These are phyloP conservation scores for Macrolepiota albuminosa DNA, from an alignment of 768 basidiomycete species.

Conservation along the genomic window DNA sequence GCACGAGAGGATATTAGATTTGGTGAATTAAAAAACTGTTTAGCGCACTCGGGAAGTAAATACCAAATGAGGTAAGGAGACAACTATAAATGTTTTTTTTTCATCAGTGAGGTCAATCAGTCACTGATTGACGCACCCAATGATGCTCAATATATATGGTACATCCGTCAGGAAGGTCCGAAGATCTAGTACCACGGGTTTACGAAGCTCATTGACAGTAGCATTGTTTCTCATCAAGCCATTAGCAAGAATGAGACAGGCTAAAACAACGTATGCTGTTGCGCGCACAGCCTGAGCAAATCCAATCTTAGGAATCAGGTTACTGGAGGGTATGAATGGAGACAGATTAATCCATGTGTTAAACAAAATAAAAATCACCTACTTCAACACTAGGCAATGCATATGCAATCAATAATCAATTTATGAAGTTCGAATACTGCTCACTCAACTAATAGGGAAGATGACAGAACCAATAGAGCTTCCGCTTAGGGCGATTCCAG, in stretches of 20 bases:
- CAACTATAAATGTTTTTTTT: not conserved
- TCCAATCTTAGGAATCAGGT: slow-evolving; percentile 18
- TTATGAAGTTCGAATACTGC: not conserved
- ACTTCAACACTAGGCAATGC: slow-evolving; percentile 17
- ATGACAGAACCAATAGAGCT: slow-evolving; percentile 24
- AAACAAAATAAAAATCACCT: not conserved
- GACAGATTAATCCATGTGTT: not conserved
- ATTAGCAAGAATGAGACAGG: slow-evolving; percentile 22
- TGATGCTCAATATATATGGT: slow-evolving; percentile 22
- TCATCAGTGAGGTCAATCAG: not conserved
- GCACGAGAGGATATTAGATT: not conserved
- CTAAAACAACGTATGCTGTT: slow-evolving; percentile 6
- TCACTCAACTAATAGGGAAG: slow-evolving; percentile 26
- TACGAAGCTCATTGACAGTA: slow-evolving; percentile 2
- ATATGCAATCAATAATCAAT: not conserved
- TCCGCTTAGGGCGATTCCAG: slow-evolving; percentile 21
- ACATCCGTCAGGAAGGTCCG: slow-evolving; percentile 25
- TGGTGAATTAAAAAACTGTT: not conserved
- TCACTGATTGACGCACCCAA: slow-evolving; percentile 18
- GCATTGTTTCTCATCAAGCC: slow-evolving; percentile 1
- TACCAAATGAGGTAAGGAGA: slow-evolving; percentile 9
- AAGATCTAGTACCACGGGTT: not conserved
- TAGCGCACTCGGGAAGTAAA: slow-evolving; percentile 9
- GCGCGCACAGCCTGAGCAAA: slow-evolving; percentile 23
- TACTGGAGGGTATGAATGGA: slow-evolving; percentile 3